phyloP scores from a whole-genome alignment of 2,329 filamentous ascomycete genomes.

The Fusarium sp. region DNA sequence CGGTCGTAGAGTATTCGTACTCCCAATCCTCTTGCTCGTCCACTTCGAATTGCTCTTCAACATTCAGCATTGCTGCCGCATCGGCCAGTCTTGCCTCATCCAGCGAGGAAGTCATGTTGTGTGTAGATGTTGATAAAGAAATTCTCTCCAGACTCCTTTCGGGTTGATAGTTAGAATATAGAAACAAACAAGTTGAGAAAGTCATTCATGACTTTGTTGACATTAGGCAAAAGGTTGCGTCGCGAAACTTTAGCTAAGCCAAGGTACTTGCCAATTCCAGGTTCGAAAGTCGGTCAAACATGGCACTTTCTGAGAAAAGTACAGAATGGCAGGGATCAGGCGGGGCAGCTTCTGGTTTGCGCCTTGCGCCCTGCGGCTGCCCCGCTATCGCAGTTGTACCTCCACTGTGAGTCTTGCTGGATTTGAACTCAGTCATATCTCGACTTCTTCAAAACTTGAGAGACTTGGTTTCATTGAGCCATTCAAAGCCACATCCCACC shows the following conservation, averaged over 20 bases:
- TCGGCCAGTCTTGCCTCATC: constrained; percentile 41
- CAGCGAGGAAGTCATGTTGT: constrained; percentile 13
- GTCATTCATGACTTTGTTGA: constrained; percentile 17
- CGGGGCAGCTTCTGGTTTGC: constrained; percentile 42
- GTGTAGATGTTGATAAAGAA: neutral
- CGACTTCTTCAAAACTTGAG: constrained; percentile 28
- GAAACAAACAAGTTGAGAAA: neutral
- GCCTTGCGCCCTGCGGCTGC: constrained; percentile 24
- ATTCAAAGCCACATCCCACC: constrained; percentile 5
- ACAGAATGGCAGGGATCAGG: constrained; percentile 46
- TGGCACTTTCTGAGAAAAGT: constrained; percentile 43
- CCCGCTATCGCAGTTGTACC: constrained; percentile 45
- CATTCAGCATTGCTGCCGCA: constrained; percentile 46
- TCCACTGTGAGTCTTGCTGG: constrained; percentile 30
- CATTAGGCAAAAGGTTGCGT: constrained; percentile 1
- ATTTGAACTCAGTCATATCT: constrained; percentile 38
- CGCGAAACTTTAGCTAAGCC: constrained; percentile 15
- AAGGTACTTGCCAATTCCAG: constrained; percentile 36
- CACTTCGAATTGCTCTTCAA: constrained; percentile 49
- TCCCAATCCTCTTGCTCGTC: constrained; percentile 73
- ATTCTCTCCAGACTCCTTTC: neutral
- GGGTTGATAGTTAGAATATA: neutral
- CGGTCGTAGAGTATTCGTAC: constrained; percentile 74
- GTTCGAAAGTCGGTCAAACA: constrained; percentile 46
- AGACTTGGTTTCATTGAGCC: constrained; percentile 30